Percentiles rank a stretch among this genome's conserved stretches.
Evolutionary conservation across 306 rosid genomes (phyloP).

Genomic region (Gillenia trifoliata): DNA sequence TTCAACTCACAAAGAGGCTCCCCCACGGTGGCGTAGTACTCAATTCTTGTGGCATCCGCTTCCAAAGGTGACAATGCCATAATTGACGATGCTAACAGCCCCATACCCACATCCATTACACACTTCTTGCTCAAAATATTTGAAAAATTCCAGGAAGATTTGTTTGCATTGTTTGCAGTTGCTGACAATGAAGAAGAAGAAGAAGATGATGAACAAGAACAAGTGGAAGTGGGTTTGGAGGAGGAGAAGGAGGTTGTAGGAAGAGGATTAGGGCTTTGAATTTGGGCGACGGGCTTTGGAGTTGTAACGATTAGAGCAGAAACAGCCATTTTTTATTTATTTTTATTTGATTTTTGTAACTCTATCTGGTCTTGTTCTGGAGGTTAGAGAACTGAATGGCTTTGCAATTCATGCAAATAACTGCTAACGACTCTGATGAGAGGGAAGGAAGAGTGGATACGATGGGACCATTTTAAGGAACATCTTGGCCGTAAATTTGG

Average conservation of each 20-base stretch:
- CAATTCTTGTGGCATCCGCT: slow-evolving; percentile 78
- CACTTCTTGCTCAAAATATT: slow-evolving; percentile 22
- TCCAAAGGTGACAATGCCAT: slow-evolving; percentile 62
- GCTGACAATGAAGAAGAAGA: slow-evolving; percentile 31
- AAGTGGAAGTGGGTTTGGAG: slow-evolving; percentile 11
- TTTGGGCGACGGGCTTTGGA: slow-evolving; percentile 18
- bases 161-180: slow-evolving; percentile 8
- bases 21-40: slow-evolving; percentile 86
- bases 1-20: slow-evolving; percentile 75
- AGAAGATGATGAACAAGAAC: slow-evolving; percentile 23
- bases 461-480: slow-evolving; percentile 21
- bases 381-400: slow-evolving; percentile 9
- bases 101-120: slow-evolving; percentile 45
- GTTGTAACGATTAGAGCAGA: slow-evolving; percentile 35
- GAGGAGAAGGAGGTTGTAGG: slow-evolving; percentile 3
- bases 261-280: not conserved
- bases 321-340: slow-evolving; percentile 40
- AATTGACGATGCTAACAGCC: slow-evolving; percentile 59
- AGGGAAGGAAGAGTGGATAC: slow-evolving; percentile 13
- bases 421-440: not conserved
- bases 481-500: slow-evolving; percentile 16
- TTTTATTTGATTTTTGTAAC: not conserved
- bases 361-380: not conserved
- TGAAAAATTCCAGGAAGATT: slow-evolving; percentile 14
- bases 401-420: not conserved